phyloP scores from a whole-genome alignment of 495 filamentous ascomycete genomes.

The Penicillium nucicola region DNA sequence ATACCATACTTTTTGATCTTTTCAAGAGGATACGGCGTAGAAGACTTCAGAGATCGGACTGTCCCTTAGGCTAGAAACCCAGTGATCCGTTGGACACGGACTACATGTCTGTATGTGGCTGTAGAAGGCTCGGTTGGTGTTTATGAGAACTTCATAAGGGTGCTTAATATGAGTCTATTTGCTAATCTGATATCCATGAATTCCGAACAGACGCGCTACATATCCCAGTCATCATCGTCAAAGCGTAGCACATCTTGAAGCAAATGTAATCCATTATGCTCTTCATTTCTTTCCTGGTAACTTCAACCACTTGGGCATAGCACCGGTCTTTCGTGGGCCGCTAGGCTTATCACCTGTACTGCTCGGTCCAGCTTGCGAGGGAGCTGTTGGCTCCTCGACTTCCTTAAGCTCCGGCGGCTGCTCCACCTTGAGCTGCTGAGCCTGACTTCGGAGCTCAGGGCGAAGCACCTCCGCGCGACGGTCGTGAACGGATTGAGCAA shows the following conservation, averaged over 20 bases:
- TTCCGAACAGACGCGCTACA: background rate
- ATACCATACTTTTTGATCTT: background rate
- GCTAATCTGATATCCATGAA: background rate
- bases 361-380: constrained; percentile 25
- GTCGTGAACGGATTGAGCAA: constrained; percentile 38
- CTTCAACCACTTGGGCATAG: constrained; percentile 70
- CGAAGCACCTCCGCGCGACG: constrained; percentile 54
- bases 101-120: no score
- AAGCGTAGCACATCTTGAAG: background rate
- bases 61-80: no score
- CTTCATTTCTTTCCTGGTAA: constrained; percentile 55
- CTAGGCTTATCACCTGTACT: constrained; percentile 38
- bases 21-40: background rate
- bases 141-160: background rate
- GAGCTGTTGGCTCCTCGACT: constrained; percentile 45
- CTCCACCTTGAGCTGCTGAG: constrained; percentile 62
- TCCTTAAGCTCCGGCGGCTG: constrained; percentile 37
- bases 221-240: constrained; percentile 4
- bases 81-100: no score
- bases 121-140: no score
- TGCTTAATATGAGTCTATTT: background rate
- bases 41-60: no score
- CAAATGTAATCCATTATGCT: background rate
- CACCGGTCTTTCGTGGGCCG: constrained; percentile 38
- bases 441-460: constrained; percentile 60